Conservation (phyloP, 2,329 filamentous ascomycete genomes). For the Apiospora pterosperma region DNA sequence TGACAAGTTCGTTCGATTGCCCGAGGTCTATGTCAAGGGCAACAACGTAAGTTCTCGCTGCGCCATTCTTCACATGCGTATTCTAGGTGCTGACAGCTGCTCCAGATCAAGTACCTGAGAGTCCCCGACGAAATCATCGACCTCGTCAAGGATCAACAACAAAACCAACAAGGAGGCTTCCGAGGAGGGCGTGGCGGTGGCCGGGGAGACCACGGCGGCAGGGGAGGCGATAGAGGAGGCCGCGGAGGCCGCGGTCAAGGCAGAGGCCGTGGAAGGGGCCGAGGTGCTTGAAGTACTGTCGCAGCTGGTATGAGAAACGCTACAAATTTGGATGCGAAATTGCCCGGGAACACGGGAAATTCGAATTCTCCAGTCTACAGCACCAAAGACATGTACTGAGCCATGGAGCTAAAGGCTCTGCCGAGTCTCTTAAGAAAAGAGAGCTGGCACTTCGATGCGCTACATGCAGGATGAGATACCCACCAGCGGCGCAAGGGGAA, state of each 20-base stretch:
- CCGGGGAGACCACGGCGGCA: constrained; percentile 55
- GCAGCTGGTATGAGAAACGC: background rate
- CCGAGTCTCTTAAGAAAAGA: background rate
- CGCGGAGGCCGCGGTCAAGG: constrained; percentile 51
- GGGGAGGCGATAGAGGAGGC: constrained; percentile 55
- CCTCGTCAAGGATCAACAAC: constrained; percentile 87
- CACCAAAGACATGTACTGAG: background rate
- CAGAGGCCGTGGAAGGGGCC: constrained; percentile 40
- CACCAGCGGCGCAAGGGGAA: background rate
- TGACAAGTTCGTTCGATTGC: constrained; percentile 87
- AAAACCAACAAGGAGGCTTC: constrained; percentile 61
- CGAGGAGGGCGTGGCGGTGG: constrained; percentile 62
- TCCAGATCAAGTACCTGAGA: constrained; percentile 94
- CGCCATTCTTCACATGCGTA: background rate
- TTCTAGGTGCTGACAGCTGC: constrained; percentile 17
- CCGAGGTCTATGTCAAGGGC: constrained; percentile 93
- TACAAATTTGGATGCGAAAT: background rate
- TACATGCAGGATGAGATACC: background rate
- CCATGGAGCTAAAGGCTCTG: background rate
- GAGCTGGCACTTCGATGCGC: background rate
- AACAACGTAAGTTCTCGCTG: constrained; percentile 74
- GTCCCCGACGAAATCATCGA: constrained; percentile 97
- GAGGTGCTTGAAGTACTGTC: constrained; percentile 25
- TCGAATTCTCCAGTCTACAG: background rate
- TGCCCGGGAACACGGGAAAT: background rate